These are phyloP conservation scores for Trichophyton equinum DNA, from an alignment of 2,329 filamentous ascomycete species.

Conservation along the genomic window DNA sequence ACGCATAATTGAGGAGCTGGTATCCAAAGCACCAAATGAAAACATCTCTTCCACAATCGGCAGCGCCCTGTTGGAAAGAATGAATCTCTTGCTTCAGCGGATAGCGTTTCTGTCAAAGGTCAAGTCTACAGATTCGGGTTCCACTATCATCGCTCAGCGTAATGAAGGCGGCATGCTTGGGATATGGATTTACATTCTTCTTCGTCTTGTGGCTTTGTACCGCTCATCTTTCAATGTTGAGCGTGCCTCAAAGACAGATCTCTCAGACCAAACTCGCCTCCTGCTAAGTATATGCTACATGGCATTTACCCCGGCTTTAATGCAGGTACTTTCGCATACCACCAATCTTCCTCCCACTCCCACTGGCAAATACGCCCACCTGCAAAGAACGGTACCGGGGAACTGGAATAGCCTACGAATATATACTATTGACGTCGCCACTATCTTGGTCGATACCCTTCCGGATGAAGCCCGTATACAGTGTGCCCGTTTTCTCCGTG, in stretches of 20 bases:
- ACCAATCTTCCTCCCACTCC: slow-evolving; percentile 19
- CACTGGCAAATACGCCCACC: slow-evolving; percentile 14
- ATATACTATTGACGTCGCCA: slow-evolving; percentile 34
- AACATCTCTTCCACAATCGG: slow-evolving; percentile 21
- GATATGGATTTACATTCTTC: slow-evolving; percentile 32
- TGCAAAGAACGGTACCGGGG: slow-evolving; percentile 16
- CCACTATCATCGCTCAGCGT: slow-evolving; percentile 11
- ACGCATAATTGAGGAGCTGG: slow-evolving; percentile 28
- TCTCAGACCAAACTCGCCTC: slow-evolving; percentile 27
- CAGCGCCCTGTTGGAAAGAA: slow-evolving; percentile 28
- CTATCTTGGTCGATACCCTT: slow-evolving; percentile 33
- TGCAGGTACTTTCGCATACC: slow-evolving; percentile 21
- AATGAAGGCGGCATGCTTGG: slow-evolving; percentile 18
- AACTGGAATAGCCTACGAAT: slow-evolving; percentile 27
- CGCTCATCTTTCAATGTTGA: slow-evolving; percentile 24
- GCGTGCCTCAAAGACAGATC: slow-evolving; percentile 16
- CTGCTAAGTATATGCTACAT: slow-evolving; percentile 30
- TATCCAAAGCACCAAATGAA: slow-evolving; percentile 25
- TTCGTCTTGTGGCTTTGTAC: slow-evolving; percentile 31
- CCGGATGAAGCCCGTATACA: slow-evolving; percentile 33
- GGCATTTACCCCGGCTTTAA: slow-evolving; percentile 27
- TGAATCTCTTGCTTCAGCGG: slow-evolving; percentile 29
- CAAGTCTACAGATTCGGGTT: slow-evolving; percentile 14
- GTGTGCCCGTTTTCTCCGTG: slow-evolving; percentile 32
- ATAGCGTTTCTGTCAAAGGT: slow-evolving; percentile 22